phyloP scores from a whole-genome alignment of 2,329 filamentous ascomycete species.

The Cladosporium sp. region DNA sequence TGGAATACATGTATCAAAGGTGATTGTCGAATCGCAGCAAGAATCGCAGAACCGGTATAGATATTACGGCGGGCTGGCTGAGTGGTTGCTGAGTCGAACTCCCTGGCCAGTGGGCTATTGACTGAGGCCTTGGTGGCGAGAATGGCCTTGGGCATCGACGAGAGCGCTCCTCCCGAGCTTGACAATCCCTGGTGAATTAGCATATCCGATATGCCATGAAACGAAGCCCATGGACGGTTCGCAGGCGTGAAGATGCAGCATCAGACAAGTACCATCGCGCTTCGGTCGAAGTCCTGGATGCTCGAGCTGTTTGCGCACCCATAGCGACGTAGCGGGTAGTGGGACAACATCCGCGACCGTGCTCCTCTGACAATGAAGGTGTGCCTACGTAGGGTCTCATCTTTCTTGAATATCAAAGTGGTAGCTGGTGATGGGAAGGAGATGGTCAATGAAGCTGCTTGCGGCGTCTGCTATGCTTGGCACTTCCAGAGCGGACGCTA shows the following conservation, averaged over 20 bases:
- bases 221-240: neutral
- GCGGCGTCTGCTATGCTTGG: constrained; percentile 5
- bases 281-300: neutral
- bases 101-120: neutral
- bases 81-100: neutral
- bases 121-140: neutral
- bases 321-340: neutral
- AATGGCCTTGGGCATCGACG: neutral
- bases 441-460: neutral
- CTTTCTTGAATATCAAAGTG: neutral
- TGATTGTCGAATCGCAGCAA: neutral
- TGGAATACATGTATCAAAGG: too few species aligned
- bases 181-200: neutral
- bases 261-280: neutral
- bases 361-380: too few species aligned
- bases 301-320: neutral
- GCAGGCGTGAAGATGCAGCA: neutral
- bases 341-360: neutral
- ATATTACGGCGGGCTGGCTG: neutral
- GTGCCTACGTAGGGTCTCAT: neutral
- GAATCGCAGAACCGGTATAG: neutral
- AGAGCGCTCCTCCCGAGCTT: neutral
- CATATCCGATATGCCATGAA: neutral
- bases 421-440: neutral
- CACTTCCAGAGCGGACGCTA: neutral